These are phyloP conservation scores for Ailanthus altissimus DNA, from an alignment of 345 rosid genomes.

Conservation along the genomic window DNA sequence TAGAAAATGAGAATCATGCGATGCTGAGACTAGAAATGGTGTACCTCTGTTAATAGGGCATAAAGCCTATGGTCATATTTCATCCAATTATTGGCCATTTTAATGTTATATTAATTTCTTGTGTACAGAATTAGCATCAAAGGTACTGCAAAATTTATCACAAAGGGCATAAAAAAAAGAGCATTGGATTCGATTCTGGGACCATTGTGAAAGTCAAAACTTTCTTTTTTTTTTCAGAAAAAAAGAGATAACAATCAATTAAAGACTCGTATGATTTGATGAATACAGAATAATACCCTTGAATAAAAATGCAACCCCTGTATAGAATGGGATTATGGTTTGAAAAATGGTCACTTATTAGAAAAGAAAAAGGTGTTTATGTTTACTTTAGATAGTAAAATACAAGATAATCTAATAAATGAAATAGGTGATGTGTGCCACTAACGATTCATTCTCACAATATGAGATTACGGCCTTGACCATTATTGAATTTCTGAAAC, in stretches of 20 bases:
- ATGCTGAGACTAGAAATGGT: neutral
- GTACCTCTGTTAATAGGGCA: neutral
- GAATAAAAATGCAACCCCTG: conserved; percentile 14
- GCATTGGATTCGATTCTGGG: conserved; percentile 29
- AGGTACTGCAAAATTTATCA: neutral
- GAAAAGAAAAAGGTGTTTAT: neutral
- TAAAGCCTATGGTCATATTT: conserved; percentile 23
- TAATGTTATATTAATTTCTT: neutral
- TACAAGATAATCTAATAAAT: conserved; percentile 26
- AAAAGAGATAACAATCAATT: neutral
- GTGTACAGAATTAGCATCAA: conserved; percentile 9
- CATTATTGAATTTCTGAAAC: neutral
- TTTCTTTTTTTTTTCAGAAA: neutral
- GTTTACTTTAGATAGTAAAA: neutral
- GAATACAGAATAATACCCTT: conserved; percentile 14
- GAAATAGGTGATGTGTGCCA: conserved; percentile 19
- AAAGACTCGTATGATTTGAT: conserved; percentile 16
- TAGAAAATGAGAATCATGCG: neutral
- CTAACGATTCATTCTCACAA: conserved; percentile 11
- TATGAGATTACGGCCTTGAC: conserved; percentile 3
- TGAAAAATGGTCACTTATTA: neutral
- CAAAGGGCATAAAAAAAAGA: neutral
- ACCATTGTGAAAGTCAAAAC: conserved; percentile 27
- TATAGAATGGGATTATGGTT: neutral
- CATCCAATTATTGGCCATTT: neutral